Evolutionary conservation across 2,329 filamentous ascomycete genomes (phyloP), one percentile per base, ranked within the genome.

Genomic region (Curvularia sp.): DNA sequence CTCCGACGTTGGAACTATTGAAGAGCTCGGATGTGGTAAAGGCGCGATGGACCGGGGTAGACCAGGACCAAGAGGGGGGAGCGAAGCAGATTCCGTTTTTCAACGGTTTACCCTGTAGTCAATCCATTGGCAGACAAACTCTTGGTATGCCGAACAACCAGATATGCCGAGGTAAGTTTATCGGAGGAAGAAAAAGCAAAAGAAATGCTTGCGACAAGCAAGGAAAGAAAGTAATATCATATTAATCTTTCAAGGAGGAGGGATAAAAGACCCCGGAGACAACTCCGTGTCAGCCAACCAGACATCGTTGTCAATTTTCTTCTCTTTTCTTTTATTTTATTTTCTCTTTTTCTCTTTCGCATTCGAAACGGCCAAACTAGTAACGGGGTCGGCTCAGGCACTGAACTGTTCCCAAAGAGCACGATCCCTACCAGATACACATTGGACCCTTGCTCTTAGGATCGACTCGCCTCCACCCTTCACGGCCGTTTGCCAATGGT

Each of bases 401-500:
- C 28, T 26, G 22, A 49, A 39, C 47, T 12, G 49, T 43, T 33
- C 33, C 22, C 28, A 42, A 31, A 46, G 46, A 44, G 42, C 31
- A 31, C 20, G 24, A 46, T 53, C 41, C 30, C 22, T 31, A 18
- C 5, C 33, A 15, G 15, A 38, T 38, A n/a, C 15, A 38, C 33
- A n/a, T 2, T 38, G 13, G 33, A n/a, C 38, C 42, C 42, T 44
- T 47, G 50, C 20, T 18, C 42, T 38, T n/a, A 46, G 42, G 50
- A 53, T 53, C 39, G 33, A 18, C 49, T 52, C 50, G 30, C 50
- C 50, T 53, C 50, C 50, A 53, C 50, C 20, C 28, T 28, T 18
- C 22, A 43, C 35, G 30, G 31, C 28, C 28, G 31, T 44, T 31
- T 44, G 9, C 43, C 15, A 46, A 53, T 46, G 50, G 22, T 20